Evolutionary conservation across 768 basidiomycete genomes (phyloP).

Genomic region (Chalciporus pseudorubinellus): DNA sequence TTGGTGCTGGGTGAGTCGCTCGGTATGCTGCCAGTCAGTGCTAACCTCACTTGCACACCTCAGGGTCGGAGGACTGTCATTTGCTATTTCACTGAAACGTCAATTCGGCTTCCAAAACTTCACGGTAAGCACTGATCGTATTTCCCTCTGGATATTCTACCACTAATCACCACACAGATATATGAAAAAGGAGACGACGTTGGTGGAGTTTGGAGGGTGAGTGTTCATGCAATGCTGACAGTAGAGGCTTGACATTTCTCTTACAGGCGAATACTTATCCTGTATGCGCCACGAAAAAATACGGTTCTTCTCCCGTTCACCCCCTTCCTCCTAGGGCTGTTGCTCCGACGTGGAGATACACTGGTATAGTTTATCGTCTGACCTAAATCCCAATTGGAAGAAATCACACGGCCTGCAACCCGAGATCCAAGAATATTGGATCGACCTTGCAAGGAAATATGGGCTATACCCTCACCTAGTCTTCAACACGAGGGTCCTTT

Average conservation of each 20-base stretch:
- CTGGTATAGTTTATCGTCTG: conserved; percentile 49
- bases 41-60: background rate
- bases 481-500: conserved; percentile 44
- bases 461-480: conserved; percentile 38
- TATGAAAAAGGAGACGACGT: conserved; percentile 44
- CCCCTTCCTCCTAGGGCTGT: conserved; percentile 36
- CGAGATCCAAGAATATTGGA: conserved; percentile 46
- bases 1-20: conserved; percentile 22
- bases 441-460: conserved; percentile 41
- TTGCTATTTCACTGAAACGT: conserved; percentile 42
- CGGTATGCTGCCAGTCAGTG: background rate
- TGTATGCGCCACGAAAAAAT: conserved; percentile 5
- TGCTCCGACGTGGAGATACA: conserved; percentile 42
- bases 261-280: conserved; percentile 31
- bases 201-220: conserved; percentile 54
- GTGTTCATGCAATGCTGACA: conserved; percentile 14
- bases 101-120: conserved; percentile 40
- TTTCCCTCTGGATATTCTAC: too few species aligned
- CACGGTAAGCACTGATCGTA: conserved; percentile 29
- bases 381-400: conserved; percentile 46
- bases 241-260: background rate
- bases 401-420: conserved; percentile 39
- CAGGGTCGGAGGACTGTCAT: conserved; percentile 43
- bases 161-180: conserved; percentile 26
- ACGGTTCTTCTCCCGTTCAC: background rate